Conservation (phyloP, 768 basidiomycete species). For the Mycena albidolilacea region DNA sequence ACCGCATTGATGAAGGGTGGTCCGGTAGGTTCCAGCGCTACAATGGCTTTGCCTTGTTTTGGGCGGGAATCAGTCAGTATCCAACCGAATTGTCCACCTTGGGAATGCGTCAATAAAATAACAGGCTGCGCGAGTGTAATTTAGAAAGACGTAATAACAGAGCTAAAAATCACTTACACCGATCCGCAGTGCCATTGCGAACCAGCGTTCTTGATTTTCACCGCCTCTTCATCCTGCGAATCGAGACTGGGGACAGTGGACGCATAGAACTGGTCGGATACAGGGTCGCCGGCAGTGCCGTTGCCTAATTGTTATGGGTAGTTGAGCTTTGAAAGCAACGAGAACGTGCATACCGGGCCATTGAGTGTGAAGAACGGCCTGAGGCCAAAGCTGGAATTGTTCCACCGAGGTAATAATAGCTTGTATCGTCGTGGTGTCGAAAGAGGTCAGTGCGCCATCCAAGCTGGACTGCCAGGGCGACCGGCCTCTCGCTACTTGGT, state of each 20-base stretch:
- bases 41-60: constrained; percentile 50
- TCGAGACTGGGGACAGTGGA: constrained; percentile 48
- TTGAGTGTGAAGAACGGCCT: constrained; percentile 45
- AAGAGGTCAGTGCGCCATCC: constrained; percentile 44
- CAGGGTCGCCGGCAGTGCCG: constrained; percentile 50
- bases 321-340: background rate
- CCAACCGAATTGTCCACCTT: constrained; percentile 55
- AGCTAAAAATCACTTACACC: constrained; percentile 47
- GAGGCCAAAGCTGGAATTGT: constrained; percentile 52
- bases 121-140: constrained; percentile 43
- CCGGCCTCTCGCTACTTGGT: constrained; percentile 55
- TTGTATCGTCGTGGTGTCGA: constrained; percentile 44
- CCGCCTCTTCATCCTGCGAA: constrained; percentile 38
- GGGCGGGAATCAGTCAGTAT: constrained; percentile 54
- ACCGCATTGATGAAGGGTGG: constrained; percentile 52
- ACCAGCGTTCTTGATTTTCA: constrained; percentile 51
- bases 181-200: constrained; percentile 50
- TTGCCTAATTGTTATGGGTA: constrained; percentile 9
- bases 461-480: constrained; percentile 53
- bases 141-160: background rate
- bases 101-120: constrained; percentile 55
- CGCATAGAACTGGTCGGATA: constrained; percentile 51
- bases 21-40: constrained; percentile 55
- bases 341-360: constrained; percentile 17
- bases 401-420: constrained; percentile 52